Base-by-base conservation (phyloP, 306 rosid genomes). In the Corylus heterophylla region DNA sequence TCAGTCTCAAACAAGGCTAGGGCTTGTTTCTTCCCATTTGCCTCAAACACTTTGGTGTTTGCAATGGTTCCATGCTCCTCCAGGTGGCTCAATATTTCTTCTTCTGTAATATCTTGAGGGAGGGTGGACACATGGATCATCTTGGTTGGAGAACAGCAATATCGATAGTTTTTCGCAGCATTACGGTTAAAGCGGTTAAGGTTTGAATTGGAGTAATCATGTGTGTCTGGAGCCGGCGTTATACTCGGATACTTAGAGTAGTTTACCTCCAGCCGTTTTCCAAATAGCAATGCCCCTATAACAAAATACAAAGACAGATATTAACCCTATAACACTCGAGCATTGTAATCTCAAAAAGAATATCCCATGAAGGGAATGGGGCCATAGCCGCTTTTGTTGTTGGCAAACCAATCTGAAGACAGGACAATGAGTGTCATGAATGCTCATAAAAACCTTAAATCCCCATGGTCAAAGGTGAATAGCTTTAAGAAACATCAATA, bases 161-260 rank as follows among this genome's bases (percentile, higher is more conserved):
- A 96, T 8, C 97, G 93, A 71, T 96, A 96, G 94, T 96, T 96
- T 81, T 96, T 96, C 14, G 98, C 98, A 70, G 99, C 98, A 76
- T 96, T 96, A 2, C 99, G 99, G 74, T 96, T 93, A 86, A 96
- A 96, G n/a, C 98, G 98, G 71, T 96, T 96, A 81, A 96, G 99
- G 82, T 93, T 93, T 55, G 99, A 96, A 83, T 91, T 96, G 49
- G 83, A 35, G 61, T 91, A 96, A 80, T 96, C 99, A 0, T 86
- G 98, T 10, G 99, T 91, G 64, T 96, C 99, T 3, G 96, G 88
- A 80, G 98, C 98, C 81, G 93, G 99, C 14, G 90, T 93, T 74
- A 96, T 96, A 80, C 83, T 91, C 1, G 98, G 83, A 86, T 90
- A 89, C 89, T 96, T 96, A 8, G 99, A 96, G 86, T 84, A 96